Evolutionary conservation across 345 rosid genomes (phyloP).

Genomic region (Ceriops zippeliana): DNA sequence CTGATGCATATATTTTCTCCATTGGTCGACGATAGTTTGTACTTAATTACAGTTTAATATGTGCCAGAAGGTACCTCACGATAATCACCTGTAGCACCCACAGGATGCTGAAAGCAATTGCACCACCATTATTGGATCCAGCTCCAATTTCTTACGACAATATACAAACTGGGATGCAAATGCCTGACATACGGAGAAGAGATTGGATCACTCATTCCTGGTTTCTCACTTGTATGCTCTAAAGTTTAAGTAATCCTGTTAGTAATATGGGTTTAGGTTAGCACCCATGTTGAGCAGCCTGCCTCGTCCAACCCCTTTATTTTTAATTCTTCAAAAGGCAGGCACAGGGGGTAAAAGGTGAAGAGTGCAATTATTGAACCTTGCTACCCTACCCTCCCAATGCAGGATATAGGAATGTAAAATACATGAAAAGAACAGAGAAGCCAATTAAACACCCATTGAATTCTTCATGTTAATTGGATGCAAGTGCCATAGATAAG

Average conservation of each 20-base stretch:
- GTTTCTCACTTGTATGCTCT: background rate
- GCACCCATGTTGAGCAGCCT: background rate
- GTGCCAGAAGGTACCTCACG: background rate
- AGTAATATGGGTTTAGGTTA: too few species aligned
- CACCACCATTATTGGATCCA: conserved; percentile 82
- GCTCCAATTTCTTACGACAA: conserved; percentile 70
- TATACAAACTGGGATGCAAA: conserved; percentile 95
- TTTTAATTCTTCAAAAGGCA: too few species aligned
- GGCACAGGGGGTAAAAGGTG: too few species aligned
- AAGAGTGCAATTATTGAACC: too few species aligned
- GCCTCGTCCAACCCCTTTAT: background rate
- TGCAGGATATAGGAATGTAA: too few species aligned
- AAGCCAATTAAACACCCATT: too few species aligned
- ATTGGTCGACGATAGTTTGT: conserved; percentile 1
- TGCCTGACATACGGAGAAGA: conserved; percentile 48
- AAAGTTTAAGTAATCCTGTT: background rate
- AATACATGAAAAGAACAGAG: too few species aligned
- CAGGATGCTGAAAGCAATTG: conserved; percentile 90
- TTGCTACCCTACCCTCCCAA: too few species aligned
- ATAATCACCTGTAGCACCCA: conserved; percentile 83
- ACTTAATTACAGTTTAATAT: background rate
- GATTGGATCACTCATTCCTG: background rate
- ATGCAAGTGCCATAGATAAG: too few species aligned
- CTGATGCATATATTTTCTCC: background rate
- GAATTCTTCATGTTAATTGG: too few species aligned